phyloP scores from a whole-genome alignment of 169 alveolate genomes.

The Fabrea salina region DNA sequence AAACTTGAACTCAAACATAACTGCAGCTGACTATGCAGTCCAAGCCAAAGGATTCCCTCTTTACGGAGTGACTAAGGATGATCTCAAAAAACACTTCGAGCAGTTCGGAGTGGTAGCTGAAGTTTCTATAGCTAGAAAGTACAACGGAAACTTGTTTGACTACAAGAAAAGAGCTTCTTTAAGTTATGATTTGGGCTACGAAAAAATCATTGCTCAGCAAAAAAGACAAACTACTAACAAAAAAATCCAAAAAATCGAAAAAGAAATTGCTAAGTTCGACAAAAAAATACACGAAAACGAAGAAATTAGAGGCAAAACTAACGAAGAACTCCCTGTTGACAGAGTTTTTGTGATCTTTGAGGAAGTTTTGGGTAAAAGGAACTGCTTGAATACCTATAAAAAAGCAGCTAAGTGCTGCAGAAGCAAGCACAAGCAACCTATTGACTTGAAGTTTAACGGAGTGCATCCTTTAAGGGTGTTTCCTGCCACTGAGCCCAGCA shows the following conservation, averaged over 20 bases:
- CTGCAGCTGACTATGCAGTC: constrained; percentile 39
- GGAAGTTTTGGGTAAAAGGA: constrained; percentile 1
- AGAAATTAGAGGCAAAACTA: not conserved
- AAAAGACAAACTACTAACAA: not conserved
- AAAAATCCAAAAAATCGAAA: constrained; percentile 19
- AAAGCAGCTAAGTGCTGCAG: not conserved
- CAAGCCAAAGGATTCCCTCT: constrained; percentile 38
- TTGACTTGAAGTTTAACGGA: not conserved
- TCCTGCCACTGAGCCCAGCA: constrained; percentile 43
- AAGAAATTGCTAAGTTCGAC: constrained; percentile 32
- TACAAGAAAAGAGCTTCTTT: constrained; percentile 37
- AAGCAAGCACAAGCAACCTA: not conserved
- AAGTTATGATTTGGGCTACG: constrained; percentile 28
- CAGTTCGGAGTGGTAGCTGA: constrained; percentile 40
- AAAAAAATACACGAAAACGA: not conserved
- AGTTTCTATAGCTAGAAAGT: constrained; percentile 37
- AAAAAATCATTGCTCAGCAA: constrained; percentile 31
- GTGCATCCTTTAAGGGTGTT: not conserved
- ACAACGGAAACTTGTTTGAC: not conserved
- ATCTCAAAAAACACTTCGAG: constrained; percentile 31
- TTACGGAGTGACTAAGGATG: constrained; percentile 12
- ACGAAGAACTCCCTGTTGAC: constrained; percentile 23
- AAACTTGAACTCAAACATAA: not conserved
- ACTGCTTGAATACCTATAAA: constrained; percentile 30
- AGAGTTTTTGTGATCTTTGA: constrained; percentile 44